Conservation (phyloP, 2,329 filamentous ascomycete genomes). For the Epichloe bromicola region DNA sequence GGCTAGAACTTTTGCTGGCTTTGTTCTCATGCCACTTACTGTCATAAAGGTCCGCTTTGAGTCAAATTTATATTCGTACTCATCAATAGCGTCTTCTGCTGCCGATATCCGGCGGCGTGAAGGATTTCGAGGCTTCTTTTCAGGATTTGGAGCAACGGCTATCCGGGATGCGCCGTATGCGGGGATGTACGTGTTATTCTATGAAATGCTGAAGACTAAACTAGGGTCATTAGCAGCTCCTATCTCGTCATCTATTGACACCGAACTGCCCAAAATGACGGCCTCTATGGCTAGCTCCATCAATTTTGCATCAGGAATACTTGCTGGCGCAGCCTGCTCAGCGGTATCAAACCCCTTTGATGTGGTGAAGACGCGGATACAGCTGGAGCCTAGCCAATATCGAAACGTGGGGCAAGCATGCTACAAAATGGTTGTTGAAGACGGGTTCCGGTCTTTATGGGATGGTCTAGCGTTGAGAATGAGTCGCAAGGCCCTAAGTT, state of each 20-base stretch:
- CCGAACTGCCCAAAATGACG: constrained; percentile 15
- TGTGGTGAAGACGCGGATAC: constrained; percentile 87
- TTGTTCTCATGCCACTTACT: constrained; percentile 89
- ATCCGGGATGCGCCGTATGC: constrained; percentile 94
- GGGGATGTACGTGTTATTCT: constrained; percentile 85
- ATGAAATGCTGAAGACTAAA: constrained; percentile 67
- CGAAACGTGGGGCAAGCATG: constrained; percentile 69
- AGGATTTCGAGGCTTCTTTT: constrained; percentile 76
- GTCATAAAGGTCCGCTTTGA: constrained; percentile 96
- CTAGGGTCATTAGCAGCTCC: constrained; percentile 24
- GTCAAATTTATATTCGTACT: constrained; percentile 73
- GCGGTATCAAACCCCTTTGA: constrained; percentile 93
- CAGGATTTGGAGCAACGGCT: constrained; percentile 86
- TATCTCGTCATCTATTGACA: constrained; percentile 6
- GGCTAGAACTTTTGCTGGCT: constrained; percentile 74
- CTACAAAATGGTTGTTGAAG: constrained; percentile 65
- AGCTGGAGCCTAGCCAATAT: constrained; percentile 75
- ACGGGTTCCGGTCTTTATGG: constrained; percentile 69
- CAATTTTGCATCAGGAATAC: constrained; percentile 72
- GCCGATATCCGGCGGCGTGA: constrained; percentile 61
- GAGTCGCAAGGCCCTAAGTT: constrained; percentile 81
- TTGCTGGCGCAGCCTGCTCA: constrained; percentile 73
- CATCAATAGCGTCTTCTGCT: constrained; percentile 58
- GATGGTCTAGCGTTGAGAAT: constrained; percentile 79
- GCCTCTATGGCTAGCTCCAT: constrained; percentile 42